Base-by-base conservation (phyloP, 805 yeast genomes). In the Starmerella asiatica region DNA sequence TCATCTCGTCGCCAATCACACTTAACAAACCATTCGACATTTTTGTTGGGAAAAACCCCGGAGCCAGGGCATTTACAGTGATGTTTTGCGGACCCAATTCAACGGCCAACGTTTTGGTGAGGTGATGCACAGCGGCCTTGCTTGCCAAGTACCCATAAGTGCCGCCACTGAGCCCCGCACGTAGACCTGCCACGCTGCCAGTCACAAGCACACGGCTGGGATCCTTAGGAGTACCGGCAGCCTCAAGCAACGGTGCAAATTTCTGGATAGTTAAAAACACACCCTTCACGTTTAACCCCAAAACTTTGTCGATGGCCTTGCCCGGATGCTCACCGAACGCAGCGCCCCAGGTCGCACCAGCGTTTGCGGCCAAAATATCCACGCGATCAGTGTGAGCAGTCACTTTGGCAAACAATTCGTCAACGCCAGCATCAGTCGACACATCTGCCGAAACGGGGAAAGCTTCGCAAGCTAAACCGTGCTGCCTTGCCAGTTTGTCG, bases 331-430 rank as follows among this genome's bases (percentile, higher is more conserved):
- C 59, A 29, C 65, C 74, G 36, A 79, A 57, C 11, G 71, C 71
- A 1, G 73, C 76, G 16, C 85, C 86, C 86, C 86, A 79, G 12
- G 78, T 60, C 7, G 85, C 84, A 23, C 88, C 88, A 5, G 88
- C 86, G 52, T 79, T 79, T 36, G 85, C 82, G 50, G 76, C 65
- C 46, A 79, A 64, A 44, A 79, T 75, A 56, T 79, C 74, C 28
- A 78, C 65, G 50, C 66, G 63, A 12, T 52, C 20, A 20, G 70
- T 68, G 17, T 53, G 54, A 41, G 59, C 55, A 14, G 56, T 44
- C 9, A 43, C 38, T 14, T 70, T 69, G 5, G 63, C 56, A 35
- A 51, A 58, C 45, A 79, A 68, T 17, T 57, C 47, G 39, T 62
- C 58, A 36, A 68, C 66, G 8, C 78, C 79, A 11, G 55, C 61